These are phyloP conservation scores for Casuarina cunninghamiana DNA, from an alignment of 306 rosid species.

Conservation along the genomic window DNA sequence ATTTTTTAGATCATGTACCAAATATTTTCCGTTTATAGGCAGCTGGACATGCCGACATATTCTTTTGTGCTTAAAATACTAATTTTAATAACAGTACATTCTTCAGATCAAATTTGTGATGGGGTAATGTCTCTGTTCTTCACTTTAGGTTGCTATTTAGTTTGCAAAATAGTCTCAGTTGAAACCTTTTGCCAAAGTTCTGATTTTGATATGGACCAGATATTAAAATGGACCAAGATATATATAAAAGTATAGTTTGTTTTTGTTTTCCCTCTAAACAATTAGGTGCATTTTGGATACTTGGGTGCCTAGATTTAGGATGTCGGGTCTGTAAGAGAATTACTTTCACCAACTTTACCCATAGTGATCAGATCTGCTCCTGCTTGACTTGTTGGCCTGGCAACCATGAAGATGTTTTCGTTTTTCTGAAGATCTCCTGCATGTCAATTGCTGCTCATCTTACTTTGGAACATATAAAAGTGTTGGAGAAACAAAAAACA, in stretches of 20 bases:
- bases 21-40: not conserved
- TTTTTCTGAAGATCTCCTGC: not conserved
- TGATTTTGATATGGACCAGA: not conserved
- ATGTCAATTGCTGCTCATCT: not conserved
- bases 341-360: not conserved
- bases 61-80: too few species aligned
- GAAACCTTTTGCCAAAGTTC: not conserved
- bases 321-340: not conserved
- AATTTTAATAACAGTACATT: not conserved
- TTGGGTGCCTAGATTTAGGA: not conserved
- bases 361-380: not conserved
- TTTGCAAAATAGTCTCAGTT: not conserved
- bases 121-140: not conserved
- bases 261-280: not conserved
- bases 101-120: not conserved
- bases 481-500: not conserved
- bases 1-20: not conserved
- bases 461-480: constrained; percentile 4
- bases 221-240: not conserved
- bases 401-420: not conserved
- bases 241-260: not conserved
- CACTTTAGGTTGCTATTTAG: not conserved
- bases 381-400: not conserved
- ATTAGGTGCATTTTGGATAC: not conserved
- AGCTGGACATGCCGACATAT: not conserved